Conservation (phyloP, 108 stramenopile species). For the Cyclotella cryptica region DNA sequence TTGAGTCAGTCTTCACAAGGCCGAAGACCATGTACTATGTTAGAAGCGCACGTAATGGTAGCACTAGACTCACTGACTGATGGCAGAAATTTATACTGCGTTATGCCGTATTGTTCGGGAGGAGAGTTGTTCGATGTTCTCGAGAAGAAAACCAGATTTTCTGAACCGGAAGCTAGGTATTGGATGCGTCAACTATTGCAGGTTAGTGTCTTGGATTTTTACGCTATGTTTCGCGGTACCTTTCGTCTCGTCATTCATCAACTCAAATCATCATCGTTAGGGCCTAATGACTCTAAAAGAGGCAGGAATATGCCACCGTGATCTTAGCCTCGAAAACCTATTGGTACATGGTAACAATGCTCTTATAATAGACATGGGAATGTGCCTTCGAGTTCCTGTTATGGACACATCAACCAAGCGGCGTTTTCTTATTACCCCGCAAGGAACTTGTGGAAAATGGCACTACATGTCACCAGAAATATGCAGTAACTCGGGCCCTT, state of each 20-base stretch:
- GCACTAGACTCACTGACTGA: conserved; percentile 84
- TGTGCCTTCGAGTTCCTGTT: conserved; percentile 87
- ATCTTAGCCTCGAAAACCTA: conserved; percentile 92
- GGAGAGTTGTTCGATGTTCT: conserved; percentile 90
- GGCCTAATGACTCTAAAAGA: conserved; percentile 84
- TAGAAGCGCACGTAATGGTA: conserved; percentile 79
- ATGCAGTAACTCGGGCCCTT: conserved; percentile 70
- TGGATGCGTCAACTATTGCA: conserved; percentile 89
- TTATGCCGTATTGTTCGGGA: conserved; percentile 91
- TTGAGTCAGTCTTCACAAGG: background rate
- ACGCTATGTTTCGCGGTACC: background rate
- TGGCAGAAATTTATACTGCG: conserved; percentile 80
- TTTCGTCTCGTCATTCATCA: background rate
- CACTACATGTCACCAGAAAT: conserved; percentile 95
- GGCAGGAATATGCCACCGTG: conserved; percentile 87
- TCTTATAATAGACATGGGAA: conserved; percentile 94
- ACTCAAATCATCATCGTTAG: conserved; percentile 32
- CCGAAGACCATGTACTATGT: conserved; percentile 40
- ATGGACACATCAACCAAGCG: conserved; percentile 22
- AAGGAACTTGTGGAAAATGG: conserved; percentile 91
- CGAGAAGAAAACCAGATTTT: conserved; percentile 74
- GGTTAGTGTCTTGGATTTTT: conserved; percentile 50
- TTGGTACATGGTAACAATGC: conserved; percentile 69
- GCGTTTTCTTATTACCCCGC: conserved; percentile 68
- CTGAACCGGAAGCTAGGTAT: conserved; percentile 81